A percentile compares a stretch with the other conserved stretches of the same genome.
Evolutionary conservation across 2,329 filamentous ascomycete species (phyloP).

Genomic region (Calcarisporium arbuscula): DNA sequence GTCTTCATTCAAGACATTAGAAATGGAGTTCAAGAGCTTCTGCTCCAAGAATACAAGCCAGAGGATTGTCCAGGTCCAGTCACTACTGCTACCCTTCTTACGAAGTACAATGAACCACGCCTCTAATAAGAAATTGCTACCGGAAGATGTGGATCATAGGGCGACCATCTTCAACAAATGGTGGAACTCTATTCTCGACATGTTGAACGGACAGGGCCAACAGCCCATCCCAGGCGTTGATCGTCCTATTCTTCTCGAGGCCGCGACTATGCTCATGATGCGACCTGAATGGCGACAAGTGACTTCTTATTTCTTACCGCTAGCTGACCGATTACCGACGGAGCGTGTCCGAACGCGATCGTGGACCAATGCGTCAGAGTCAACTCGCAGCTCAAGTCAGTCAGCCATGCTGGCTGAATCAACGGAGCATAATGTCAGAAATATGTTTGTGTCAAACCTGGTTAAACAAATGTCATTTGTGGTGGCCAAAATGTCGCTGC

Average conservation of each 20-base stretch:
- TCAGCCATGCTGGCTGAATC: slow-evolving; percentile 52
- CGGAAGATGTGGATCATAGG: slow-evolving; percentile 77
- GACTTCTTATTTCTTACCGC: slow-evolving; percentile 59
- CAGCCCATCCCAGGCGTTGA: slow-evolving; percentile 81
- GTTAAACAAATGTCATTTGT: slow-evolving; percentile 78
- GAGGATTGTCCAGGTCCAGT: slow-evolving; percentile 70
- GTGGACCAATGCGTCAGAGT: slow-evolving; percentile 47
- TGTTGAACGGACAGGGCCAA: slow-evolving; percentile 62
- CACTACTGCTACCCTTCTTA: slow-evolving; percentile 69
- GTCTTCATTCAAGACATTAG: slow-evolving; percentile 48
- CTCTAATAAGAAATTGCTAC: slow-evolving; percentile 56
- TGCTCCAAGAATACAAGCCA: slow-evolving; percentile 64
- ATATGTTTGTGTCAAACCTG: slow-evolving; percentile 78
- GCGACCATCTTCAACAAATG: slow-evolving; percentile 79
- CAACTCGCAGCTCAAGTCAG: slow-evolving; percentile 62
- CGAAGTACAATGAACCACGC: slow-evolving; percentile 61
- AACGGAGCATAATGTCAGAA: slow-evolving; percentile 80
- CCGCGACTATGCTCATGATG: slow-evolving; percentile 75
- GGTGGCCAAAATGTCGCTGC: slow-evolving; percentile 81
- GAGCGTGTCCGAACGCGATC: slow-evolving; percentile 40
- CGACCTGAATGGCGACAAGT: slow-evolving; percentile 79
- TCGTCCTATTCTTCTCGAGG: slow-evolving; percentile 72
- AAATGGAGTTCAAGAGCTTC: slow-evolving; percentile 50
- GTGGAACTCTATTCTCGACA: slow-evolving; percentile 79
- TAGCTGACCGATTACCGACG: slow-evolving; percentile 47